Evolutionary conservation across 192 early-diverging fungal species (phyloP).

Genomic region (Coemansia sp.): DNA sequence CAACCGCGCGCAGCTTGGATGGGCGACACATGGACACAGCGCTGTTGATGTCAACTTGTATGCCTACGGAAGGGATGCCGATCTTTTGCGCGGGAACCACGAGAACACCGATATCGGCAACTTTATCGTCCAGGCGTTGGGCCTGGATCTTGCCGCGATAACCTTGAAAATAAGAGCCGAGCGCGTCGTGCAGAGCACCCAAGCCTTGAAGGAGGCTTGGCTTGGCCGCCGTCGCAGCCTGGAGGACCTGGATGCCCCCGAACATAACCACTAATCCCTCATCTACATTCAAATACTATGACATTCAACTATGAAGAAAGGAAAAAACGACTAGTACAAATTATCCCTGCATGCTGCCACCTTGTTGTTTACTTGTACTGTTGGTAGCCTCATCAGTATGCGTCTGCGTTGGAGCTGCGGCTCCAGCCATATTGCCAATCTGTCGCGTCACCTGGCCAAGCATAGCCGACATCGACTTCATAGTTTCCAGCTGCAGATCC

Average conservation of each 20-base stretch:
- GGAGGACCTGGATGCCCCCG: constrained; percentile 45
- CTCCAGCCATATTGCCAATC: constrained; percentile 7
- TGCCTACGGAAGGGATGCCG: constrained; percentile 69
- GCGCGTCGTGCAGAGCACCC: constrained; percentile 33
- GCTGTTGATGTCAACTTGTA: constrained; percentile 96
- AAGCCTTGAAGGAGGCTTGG: constrained; percentile 32
- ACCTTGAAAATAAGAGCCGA: constrained; percentile 61
- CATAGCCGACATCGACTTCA: constrained; percentile 26
- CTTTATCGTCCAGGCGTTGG: constrained; percentile 66
- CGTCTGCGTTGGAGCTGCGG: background rate
- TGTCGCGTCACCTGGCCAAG: constrained; percentile 30
- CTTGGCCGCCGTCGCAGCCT: constrained; percentile 37
- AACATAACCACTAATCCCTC: constrained; percentile 20
- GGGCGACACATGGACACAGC: constrained; percentile 92
- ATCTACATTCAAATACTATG: too few species aligned
- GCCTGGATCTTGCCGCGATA: constrained; percentile 63
- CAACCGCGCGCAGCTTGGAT: constrained; percentile 65
- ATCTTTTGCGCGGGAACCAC: constrained; percentile 74
- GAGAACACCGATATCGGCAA: constrained; percentile 87
- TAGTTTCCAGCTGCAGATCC: constrained; percentile 43
- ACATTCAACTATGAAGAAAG: too few species aligned
- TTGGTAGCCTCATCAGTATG: background rate
- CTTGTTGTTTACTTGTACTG: background rate
- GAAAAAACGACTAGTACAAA: background rate
- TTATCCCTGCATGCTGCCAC: background rate